These are phyloP conservation scores for Amanita subjunquillea DNA, from an alignment of 768 basidiomycete species.

Conservation along the genomic window DNA sequence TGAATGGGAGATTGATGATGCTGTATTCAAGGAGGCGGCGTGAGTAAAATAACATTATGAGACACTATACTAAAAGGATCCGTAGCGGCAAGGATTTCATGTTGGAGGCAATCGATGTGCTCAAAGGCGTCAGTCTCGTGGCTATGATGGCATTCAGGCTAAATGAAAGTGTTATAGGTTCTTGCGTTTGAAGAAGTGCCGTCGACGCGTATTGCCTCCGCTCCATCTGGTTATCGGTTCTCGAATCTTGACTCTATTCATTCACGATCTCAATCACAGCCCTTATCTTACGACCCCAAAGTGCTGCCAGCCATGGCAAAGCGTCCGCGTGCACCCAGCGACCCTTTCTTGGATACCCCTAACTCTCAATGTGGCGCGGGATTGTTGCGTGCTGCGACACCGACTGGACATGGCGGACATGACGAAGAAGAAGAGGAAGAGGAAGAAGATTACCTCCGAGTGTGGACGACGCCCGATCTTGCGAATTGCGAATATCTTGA, in stretches of 20 bases:
- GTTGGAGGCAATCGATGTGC: constrained; percentile 80
- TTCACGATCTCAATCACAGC: constrained; percentile 47
- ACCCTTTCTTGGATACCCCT: constrained; percentile 73
- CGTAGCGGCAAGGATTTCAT: constrained; percentile 87
- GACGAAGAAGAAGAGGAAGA: constrained; percentile 9
- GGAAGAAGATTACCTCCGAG: constrained; percentile 42
- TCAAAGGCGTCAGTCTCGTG: constrained; percentile 70
- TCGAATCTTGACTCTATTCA: constrained; percentile 30
- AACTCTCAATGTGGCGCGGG: constrained; percentile 44
- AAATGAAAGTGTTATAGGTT: constrained; percentile 16
- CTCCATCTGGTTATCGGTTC: constrained; percentile 21
- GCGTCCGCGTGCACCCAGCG: constrained; percentile 65
- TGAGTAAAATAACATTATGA: constrained; percentile 31
- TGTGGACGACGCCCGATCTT: constrained; percentile 78
- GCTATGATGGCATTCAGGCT: constrained; percentile 7
- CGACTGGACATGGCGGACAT: no score
- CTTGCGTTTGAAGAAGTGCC: constrained; percentile 67
- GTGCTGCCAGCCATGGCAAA: constrained; percentile 35
- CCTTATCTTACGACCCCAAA: constrained; percentile 34
- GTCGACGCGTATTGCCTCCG: constrained; percentile 25
- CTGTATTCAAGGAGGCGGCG: constrained; percentile 91
- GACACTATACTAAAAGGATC: constrained; percentile 11
- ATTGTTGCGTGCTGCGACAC: constrained; percentile 31
- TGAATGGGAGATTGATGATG: constrained; percentile 91
- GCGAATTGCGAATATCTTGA: constrained; percentile 62